Conservation (phyloP, 169 alveolate genomes). For the Babesia gibsoni region DNA sequence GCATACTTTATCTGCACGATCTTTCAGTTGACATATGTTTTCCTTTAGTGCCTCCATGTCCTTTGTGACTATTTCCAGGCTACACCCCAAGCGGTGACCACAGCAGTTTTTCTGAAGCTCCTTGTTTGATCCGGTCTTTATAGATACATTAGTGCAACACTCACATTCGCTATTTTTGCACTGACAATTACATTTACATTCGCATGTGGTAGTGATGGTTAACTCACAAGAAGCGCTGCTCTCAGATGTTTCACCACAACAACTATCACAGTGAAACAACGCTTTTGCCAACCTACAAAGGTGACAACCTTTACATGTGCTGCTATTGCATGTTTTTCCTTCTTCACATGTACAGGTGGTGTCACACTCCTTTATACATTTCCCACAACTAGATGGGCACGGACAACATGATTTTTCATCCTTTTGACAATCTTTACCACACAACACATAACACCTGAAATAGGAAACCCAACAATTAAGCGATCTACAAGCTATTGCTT, state of each 20-base stretch:
- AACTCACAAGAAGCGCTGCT: no score
- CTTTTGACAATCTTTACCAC: background rate
- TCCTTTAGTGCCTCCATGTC: background rate
- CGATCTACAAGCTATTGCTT: no score
- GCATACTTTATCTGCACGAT: background rate
- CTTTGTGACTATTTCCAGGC: background rate
- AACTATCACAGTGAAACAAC: background rate
- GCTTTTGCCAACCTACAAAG: background rate
- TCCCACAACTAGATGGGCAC: no score
- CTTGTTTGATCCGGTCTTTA: background rate
- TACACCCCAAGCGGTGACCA: conserved; percentile 10
- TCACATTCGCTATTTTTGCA: background rate
- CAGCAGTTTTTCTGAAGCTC: background rate
- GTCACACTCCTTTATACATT: background rate
- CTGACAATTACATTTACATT: background rate
- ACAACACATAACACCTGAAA: conserved; percentile 3
- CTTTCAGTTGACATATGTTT: background rate
- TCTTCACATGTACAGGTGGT: background rate
- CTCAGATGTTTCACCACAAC: background rate
- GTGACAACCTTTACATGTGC: background rate
- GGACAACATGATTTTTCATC: background rate
- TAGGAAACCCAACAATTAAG: background rate
- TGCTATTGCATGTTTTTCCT: no score
- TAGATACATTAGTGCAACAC: background rate
- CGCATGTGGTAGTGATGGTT: background rate